Evolutionary conservation across 257 asterid species (phyloP), one percentile per base, ranked within the genome.

Genomic region (Solanum pinnatisectum): DNA sequence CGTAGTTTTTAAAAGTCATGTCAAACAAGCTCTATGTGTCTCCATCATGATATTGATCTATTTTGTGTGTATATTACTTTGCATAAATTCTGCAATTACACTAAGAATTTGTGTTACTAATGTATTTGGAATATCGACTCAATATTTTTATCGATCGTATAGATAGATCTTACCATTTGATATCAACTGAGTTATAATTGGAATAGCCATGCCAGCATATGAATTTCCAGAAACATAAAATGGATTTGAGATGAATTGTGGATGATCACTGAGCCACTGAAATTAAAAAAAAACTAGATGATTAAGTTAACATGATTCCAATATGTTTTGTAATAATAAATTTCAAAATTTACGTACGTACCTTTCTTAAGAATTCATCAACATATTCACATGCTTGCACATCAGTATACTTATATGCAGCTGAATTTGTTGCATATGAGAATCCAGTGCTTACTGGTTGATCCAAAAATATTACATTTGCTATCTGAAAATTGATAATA

Each of bases 231-330:
- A 89, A 32, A 93, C 20, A 27, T 89, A 92, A 8, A 92, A 23
- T 0, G 81, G 90, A 78, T 90, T 87, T 9, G 76, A 87, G 1
- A 89, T 74, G 46, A 91, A 92, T 22, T n/a, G n/a, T 0, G 92
- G 94, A 77, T 92, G 90, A 56, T 77, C 87, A 65, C 46, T 44
- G 22, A 91, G 39, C 94, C 95, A 92, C 94, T 93, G 89, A 84
- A 88, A 65, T 22, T 10, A 23, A 5, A 12, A 30, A 30, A 14
- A 6, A 42, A 42, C 15, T 42, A 42, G 8, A 13, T 68, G 14
- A 8, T 14, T 15, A 71, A 71, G 8, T 65, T 5, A 10, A n/a
- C 35, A 65, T n/a, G 11, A 22, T 22, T 60, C 23, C 68, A 60
- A 60, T 60, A 10, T n/a, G 11, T 0, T n/a, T n/a, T n/a, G 11